These are phyloP conservation scores for Stereocaulon alpinum DNA, from an alignment of 495 filamentous ascomycete genomes.

Conservation along the genomic window DNA sequence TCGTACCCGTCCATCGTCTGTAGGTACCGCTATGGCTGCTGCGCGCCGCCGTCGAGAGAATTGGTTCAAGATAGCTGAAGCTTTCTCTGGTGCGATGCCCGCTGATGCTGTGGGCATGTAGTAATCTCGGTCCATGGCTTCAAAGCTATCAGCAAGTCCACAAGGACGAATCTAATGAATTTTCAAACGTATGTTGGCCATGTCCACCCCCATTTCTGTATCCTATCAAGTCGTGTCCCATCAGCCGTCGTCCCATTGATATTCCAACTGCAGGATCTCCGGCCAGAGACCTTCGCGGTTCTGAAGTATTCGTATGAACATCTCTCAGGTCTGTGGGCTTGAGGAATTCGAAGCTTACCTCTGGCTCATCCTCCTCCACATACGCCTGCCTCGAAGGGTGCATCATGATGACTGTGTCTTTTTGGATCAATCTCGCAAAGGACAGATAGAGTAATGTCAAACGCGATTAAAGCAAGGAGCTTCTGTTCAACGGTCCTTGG, in stretches of 20 bases:
- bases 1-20: conserved; percentile 82
- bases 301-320: conserved; percentile 23
- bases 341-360: conserved; percentile 45
- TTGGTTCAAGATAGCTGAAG: conserved; percentile 79
- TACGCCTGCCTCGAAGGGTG: conserved; percentile 93
- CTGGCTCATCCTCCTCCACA: conserved; percentile 68
- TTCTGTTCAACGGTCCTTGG: too few species aligned
- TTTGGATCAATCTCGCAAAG: too few species aligned
- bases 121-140: conserved; percentile 81
- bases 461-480: too few species aligned
- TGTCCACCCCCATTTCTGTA: conserved; percentile 59
- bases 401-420: conserved; percentile 46
- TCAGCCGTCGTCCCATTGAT: conserved; percentile 22
- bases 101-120: conserved; percentile 58
- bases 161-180: not conserved
- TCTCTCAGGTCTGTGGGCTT: conserved; percentile 16
- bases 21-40: conserved; percentile 87
- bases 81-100: conserved; percentile 77
- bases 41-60: conserved; percentile 82
- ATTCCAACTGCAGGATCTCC: conserved; percentile 3
- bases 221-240: conserved; percentile 31
- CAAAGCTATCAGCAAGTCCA: not conserved
- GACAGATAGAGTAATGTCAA: too few species aligned
- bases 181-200: conserved; percentile 67
- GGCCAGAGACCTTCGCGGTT: conserved; percentile 1